Evolutionary conservation across 768 basidiomycete species (phyloP).

Genomic region (Rubroboletus pulcherrimus): DNA sequence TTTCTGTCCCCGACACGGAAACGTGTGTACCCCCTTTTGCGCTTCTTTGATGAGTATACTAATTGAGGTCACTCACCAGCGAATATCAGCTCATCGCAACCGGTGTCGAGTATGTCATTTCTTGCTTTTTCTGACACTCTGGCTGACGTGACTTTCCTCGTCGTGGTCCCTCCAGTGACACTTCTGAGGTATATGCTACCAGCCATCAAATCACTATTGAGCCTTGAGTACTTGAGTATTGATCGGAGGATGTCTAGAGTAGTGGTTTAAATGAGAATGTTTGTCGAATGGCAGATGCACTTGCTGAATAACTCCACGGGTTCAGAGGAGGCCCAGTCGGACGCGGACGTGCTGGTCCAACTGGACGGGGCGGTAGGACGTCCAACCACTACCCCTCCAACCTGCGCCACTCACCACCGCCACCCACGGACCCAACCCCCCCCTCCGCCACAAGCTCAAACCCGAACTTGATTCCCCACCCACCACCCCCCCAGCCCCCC

Average conservation of each 20-base stretch:
- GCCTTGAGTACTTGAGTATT: background rate
- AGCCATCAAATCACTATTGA: background rate
- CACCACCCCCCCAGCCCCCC: no score
- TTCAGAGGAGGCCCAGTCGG: no score
- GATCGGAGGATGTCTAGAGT: background rate
- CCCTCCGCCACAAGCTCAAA: no score
- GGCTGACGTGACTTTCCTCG: background rate
- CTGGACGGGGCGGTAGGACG: no score
- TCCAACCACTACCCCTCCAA: no score
- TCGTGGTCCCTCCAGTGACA: background rate
- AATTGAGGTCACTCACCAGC: background rate
- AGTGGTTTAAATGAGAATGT: background rate
- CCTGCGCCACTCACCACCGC: no score
- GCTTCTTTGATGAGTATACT: background rate
- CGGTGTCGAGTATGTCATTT: background rate
- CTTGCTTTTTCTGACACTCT: background rate
- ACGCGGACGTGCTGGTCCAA: no score
- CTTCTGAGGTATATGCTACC: background rate
- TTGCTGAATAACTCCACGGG: background rate
- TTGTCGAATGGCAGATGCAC: background rate
- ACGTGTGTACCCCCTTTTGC: background rate
- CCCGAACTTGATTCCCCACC: no score
- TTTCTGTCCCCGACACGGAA: no score
- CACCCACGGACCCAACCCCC: no score
- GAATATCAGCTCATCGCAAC: background rate